phyloP scores from a whole-genome alignment of 2,329 filamentous ascomycete species.

The Lasiodiplodia theobromae region DNA sequence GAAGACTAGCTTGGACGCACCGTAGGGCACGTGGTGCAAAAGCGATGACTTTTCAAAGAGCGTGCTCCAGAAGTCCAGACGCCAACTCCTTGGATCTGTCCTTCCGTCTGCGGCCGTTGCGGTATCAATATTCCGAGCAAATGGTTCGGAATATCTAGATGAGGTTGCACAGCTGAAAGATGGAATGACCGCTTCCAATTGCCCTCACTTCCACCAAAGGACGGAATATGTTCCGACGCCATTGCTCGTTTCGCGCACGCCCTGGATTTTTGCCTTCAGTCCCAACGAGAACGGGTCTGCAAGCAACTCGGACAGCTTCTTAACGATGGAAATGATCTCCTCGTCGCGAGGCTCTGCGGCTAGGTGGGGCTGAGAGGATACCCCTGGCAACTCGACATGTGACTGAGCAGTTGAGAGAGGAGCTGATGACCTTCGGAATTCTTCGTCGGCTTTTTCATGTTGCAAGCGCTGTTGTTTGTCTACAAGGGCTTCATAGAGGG shows the following conservation, averaged over 20 bases:
- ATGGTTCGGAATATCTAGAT: not conserved
- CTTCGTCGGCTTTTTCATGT: conserved; percentile 31
- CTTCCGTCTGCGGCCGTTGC: not conserved
- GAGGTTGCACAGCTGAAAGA: not conserved
- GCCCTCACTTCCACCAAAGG: conserved; percentile 24
- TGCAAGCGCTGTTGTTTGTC: conserved; percentile 6
- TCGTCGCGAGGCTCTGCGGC: conserved; percentile 27
- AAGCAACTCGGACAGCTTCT: conserved; percentile 43
- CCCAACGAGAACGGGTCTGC: conserved; percentile 47
- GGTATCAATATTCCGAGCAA: not conserved
- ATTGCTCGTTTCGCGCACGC: conserved; percentile 32
- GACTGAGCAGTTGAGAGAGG: not conserved
- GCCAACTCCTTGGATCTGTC: not conserved
- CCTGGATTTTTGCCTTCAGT: conserved; percentile 36
- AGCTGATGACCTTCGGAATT: not conserved
- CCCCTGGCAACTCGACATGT: not conserved
- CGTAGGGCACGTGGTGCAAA: not conserved
- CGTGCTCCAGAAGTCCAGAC: not conserved
- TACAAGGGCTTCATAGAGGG: conserved; percentile 44
- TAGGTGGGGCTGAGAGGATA: not conserved
- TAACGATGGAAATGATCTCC: conserved; percentile 45
- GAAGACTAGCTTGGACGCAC: not conserved
- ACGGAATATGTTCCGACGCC: conserved; percentile 25
- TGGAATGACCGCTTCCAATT: not conserved
- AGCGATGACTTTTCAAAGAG: not conserved